Base-by-base conservation (phyloP, 2,329 filamentous ascomycete species). In the Xylariaceae sp. region DNA sequence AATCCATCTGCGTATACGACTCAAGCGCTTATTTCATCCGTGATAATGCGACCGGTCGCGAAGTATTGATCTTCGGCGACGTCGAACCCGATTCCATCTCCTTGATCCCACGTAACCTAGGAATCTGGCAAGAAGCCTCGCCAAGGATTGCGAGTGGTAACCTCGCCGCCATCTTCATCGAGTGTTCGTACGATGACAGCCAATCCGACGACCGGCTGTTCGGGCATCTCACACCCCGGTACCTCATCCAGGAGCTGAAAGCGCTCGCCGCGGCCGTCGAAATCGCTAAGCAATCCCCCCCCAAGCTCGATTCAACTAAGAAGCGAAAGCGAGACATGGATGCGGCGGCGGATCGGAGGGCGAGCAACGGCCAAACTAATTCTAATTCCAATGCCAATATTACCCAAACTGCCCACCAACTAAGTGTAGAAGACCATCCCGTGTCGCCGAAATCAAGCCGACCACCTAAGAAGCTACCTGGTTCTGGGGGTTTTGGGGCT, bases 1-100 rank as follows among this genome's bases (percentile, higher is more conserved):
- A 82, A 45, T 70, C 68, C 16, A 60, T 76, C 25, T 90, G 85
- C 56, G 86, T 90, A 1, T 85, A 88, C 49, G 89, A 96, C 63
- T 95, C 88, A 52, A 93, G 90, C 16, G 92, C 89, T 1, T 97
- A 91, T 67, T 97, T 98, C 66, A 86, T 98, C 53, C 86, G 88
- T 29, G 86, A 93, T 48, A 73, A 84, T 25, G 63, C 70, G 1
- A 86, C 82, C 0, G 78, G 80, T 2, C 77, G 78, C 23, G 92
- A 98, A 66, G 80, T 97, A 3, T 79, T 98, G 48, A 87, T 98
- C 39, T 97, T 96, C 62, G 93, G 93, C 16, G 93, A 98, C 55
- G 88, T 97, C 29, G 93, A 98, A 62, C 90, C 93, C 1, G 93
- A 98, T 65, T 85, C 82, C 7, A 68, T 97, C 21, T 94, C 89